Conservation (phyloP, 345 rosid genomes). For the Melaleuca quinquenervia region DNA sequence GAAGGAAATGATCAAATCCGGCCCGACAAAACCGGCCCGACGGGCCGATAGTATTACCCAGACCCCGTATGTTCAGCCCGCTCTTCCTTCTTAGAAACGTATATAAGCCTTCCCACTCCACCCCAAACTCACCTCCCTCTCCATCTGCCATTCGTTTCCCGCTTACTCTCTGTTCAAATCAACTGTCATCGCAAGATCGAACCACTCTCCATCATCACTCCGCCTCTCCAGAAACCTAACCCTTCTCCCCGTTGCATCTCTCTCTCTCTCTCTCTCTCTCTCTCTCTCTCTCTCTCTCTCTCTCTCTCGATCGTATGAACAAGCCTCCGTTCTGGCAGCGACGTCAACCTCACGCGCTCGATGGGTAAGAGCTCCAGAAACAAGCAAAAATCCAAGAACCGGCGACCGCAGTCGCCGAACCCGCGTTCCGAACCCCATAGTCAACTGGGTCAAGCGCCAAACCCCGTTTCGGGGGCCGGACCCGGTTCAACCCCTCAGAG, state of each 20-base stretch:
- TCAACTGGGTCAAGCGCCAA: background rate
- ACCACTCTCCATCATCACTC: background rate
- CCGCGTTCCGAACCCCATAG: background rate
- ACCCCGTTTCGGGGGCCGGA: slow-evolving; percentile 6
- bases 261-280: background rate
- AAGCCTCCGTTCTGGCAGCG: background rate
- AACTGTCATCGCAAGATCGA: background rate
- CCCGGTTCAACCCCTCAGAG: slow-evolving; percentile 33
- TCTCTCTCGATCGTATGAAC: background rate
- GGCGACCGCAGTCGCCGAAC: background rate
- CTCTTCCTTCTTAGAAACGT: background rate
- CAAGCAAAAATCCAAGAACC: slow-evolving; percentile 2
- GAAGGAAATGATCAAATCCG: background rate
- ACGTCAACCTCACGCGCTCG: background rate
- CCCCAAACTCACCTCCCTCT: background rate
- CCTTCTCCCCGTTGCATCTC: background rate
- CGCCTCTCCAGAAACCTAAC: background rate
- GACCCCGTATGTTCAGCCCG: background rate
- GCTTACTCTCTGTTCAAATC: background rate
- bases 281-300: too few species aligned
- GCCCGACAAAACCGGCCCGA: background rate
- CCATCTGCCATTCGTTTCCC: background rate
- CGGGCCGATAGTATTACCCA: background rate
- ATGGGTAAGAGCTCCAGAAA: background rate
- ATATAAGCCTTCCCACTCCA: background rate